Evolutionary conservation across 352 stramenopile species (phyloP), one percentile per base, ranked within the genome.

Genomic region (Phytophthora hibernalis): DNA sequence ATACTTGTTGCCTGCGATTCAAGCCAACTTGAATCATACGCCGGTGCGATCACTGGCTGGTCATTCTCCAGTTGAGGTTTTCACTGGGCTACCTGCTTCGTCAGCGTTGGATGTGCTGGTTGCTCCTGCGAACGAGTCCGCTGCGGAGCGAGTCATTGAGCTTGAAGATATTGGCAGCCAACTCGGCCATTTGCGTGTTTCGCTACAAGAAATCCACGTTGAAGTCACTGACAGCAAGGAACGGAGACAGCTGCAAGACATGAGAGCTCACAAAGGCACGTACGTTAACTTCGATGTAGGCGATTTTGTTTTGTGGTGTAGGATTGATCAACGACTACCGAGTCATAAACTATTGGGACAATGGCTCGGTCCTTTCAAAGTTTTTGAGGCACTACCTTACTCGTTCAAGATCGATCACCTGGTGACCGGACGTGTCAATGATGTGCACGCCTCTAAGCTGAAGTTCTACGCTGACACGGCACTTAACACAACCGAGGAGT

Each of bases 11-110:
- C 49, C 31, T 16, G 21, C 26, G 30, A 37, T 37, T 20, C 57
- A 69, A 47, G 55, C 21, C 10, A 71, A 64, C n/a, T 26, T 70
- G 10, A 74, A 70, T 18, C 61, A 65, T n/a, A 51, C 53, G 0
- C 12, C 61, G 1, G 67, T 74, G 4, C 5, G 21, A 11, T 66
- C 49, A 6, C 50, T 74, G 7, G 51, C 12, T 12, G 35, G 37
- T 6, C 31, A 59, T 11, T 15, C 48, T 15, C 65, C 43, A 1
- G 40, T 47, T 16, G 50, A 68, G 24, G 13, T 68, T 3, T 68
- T 69, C n/a, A 69, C 43, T 4, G 60, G 33, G 1, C n/a, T 70
- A 11, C 59, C 65, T 16, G 15, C 43, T 9, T 33, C 37, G 13
- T 59, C 52, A 2, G 35, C 22, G 2, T 24, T 54, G 18, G 38